Evolutionary conservation across 768 basidiomycete genomes (phyloP), one percentile per base, ranked within the genome.

Genomic region (Gloeopeniophorella convolvens): DNA sequence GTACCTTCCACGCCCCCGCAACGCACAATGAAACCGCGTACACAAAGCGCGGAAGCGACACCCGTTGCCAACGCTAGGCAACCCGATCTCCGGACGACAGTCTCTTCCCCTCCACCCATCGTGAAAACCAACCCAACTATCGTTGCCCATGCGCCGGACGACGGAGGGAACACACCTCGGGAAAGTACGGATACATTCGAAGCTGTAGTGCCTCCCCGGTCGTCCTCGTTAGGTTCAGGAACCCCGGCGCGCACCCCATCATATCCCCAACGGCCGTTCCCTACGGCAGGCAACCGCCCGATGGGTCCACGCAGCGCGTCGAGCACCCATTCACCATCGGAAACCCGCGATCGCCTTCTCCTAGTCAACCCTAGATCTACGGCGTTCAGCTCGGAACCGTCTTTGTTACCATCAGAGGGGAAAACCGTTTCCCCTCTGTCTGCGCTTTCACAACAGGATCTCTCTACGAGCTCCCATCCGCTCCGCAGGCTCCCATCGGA

Each of bases 341-440:
- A 68, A 31, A 58, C 63, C 54, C 68, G 70, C 36, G 60, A 70
- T 24, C 73, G 73, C 42, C 70, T 86, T n/a, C n/a, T n/a, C 39
- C 77, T 79, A 7, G 76, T 78, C n/a, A 75, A 83, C 50, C 83
- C 82, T 60, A 81, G 81, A 32, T 80, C 83, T 31, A 78, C 76
- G 5, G 85, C 87, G 40, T 89, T 84, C 41, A 84, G 76, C 52
- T 90, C 88, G 42, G 88, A 90, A 65, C 88, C 88, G n/a, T 89
- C 87, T 4, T 72, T 90, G 37, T 63, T 89, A 42, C 73, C 81
- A 20, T 66, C 55, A 26, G 69, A 69, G 31, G 78, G 80, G 49
- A 82, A 79, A 31, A 7, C 54, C 58, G 59, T 60, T 30, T 52
- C 60, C 11, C 62, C 64, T 12, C 55, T 66, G 41, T 61, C 64